A percentile compares a stretch with the other conserved stretches of the same genome.
Conservation (phyloP, 1,139 yeast genomes). For the Lodderomyces margitis region DNA sequence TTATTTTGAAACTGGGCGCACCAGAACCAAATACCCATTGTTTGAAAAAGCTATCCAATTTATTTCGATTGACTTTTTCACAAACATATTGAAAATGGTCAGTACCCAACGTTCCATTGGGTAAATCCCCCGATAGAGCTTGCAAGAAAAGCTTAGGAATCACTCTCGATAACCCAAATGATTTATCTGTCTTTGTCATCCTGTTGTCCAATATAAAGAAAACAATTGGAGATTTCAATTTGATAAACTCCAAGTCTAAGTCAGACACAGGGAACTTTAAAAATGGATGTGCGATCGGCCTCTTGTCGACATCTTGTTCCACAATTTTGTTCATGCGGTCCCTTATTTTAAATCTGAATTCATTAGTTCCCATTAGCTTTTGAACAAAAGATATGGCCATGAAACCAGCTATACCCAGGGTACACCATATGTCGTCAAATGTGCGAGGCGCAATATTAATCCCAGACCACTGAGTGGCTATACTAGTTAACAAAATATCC, state of each 20-base stretch:
- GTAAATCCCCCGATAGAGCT: constrained; percentile 92
- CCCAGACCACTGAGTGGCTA: constrained; percentile 94
- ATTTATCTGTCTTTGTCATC: constrained; percentile 94
- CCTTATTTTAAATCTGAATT: constrained; percentile 70
- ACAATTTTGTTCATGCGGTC: constrained; percentile 64
- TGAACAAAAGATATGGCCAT: constrained; percentile 76
- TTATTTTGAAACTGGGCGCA: constrained; percentile 81
- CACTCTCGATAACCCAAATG: constrained; percentile 88
- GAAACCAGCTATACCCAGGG: constrained; percentile 78
- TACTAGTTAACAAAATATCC: constrained; percentile 61
- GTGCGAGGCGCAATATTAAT: constrained; percentile 82
- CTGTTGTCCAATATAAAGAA: constrained; percentile 81
- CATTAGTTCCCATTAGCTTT: constrained; percentile 78
- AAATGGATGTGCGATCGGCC: constrained; percentile 73
- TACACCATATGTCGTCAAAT: constrained; percentile 88
- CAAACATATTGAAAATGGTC: constrained; percentile 87
- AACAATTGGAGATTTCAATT: constrained; percentile 82
- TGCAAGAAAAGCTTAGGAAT: constrained; percentile 88
- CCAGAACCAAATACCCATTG: constrained; percentile 95
- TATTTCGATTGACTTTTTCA: constrained; percentile 88
- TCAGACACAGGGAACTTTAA: constrained; percentile 67
- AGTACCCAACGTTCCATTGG: constrained; percentile 76
- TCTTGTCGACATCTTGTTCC: constrained; percentile 72
- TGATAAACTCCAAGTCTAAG: constrained; percentile 59
- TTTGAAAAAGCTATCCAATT: constrained; percentile 77